Percentiles rank a stretch among this genome's conserved stretches.
phyloP scores from a whole-genome alignment of 345 rosid species.

The Mallotus nudiflorus region DNA sequence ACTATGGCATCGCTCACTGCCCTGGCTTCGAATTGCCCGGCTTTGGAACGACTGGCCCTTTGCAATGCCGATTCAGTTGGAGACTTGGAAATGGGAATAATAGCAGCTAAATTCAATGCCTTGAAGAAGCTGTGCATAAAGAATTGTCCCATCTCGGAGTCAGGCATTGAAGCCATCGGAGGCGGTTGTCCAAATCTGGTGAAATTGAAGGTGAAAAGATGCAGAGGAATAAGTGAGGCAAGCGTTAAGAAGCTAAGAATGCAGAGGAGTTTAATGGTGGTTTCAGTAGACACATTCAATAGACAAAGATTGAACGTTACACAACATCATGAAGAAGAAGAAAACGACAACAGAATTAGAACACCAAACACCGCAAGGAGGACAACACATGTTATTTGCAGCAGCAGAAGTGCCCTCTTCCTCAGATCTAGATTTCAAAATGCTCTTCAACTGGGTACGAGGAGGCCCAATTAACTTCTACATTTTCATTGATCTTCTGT shows the following conservation, averaged over 20 bases:
- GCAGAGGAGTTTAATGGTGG: conserved; percentile 25
- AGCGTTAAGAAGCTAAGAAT: conserved; percentile 18
- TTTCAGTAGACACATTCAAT: conserved; percentile 32
- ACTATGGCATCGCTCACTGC: conserved; percentile 23
- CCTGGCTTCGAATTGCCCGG: conserved; percentile 39
- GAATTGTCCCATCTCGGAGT: conserved; percentile 43
- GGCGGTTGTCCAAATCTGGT: conserved; percentile 42
- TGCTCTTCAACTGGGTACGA: conserved; percentile 9
- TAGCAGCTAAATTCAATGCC: conserved; percentile 37
- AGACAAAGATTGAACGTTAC: conserved; percentile 8
- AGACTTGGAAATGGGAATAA: conserved; percentile 35
- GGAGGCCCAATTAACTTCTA: not conserved
- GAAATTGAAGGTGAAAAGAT: conserved; percentile 54
- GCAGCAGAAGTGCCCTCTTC: conserved; percentile 35
- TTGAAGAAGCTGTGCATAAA: conserved; percentile 55
- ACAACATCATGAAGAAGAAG: not conserved
- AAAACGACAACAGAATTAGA: conserved; percentile 7
- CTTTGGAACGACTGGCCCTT: conserved; percentile 45
- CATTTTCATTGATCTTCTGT: not conserved
- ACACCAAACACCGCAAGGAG: not conserved
- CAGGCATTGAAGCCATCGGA: conserved; percentile 39
- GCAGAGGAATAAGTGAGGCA: conserved; percentile 33
- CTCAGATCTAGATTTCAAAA: conserved; percentile 34
- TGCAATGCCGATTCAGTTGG: conserved; percentile 44
- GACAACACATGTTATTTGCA: conserved; percentile 30